These are phyloP conservation scores for Spiromastix sp. DNA, from an alignment of 2,329 filamentous ascomycete genomes.

Conservation along the genomic window DNA sequence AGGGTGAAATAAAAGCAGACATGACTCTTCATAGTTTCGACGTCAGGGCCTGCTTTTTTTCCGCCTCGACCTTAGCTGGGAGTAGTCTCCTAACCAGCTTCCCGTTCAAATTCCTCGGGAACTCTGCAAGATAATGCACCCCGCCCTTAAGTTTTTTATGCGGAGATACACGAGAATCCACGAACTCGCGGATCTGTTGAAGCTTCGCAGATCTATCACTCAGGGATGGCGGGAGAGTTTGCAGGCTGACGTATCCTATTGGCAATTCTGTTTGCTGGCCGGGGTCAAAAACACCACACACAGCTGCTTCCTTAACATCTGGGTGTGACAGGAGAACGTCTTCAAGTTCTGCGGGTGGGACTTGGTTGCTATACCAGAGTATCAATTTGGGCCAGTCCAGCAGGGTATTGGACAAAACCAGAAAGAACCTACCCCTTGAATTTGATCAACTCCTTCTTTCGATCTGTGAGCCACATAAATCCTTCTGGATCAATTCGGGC, in stretches of 20 bases:
- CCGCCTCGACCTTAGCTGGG: not conserved
- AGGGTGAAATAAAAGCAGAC: too few species aligned
- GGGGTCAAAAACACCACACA: slow-evolving; percentile 2
- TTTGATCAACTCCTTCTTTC: slow-evolving; percentile 3
- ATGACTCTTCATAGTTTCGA: too few species aligned
- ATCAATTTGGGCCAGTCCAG: not conserved
- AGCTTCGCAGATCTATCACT: not conserved
- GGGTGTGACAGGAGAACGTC: slow-evolving; percentile 3
- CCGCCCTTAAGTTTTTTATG: slow-evolving; percentile 4
- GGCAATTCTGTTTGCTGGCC: slow-evolving; percentile 1
- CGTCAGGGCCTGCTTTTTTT: not conserved
- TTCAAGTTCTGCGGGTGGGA: slow-evolving; percentile 4
- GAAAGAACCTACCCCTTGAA: not conserved
- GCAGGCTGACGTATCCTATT: slow-evolving; percentile 1
- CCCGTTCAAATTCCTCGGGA: slow-evolving; percentile 4
- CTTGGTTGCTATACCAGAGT: slow-evolving; percentile 1
- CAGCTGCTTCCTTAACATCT: slow-evolving; percentile 4
- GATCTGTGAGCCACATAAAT: slow-evolving; percentile 3
- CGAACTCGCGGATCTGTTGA: slow-evolving; percentile 2
- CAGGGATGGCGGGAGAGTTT: not conserved
- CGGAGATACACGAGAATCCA: slow-evolving; percentile 2
- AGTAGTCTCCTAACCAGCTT: slow-evolving; percentile 3
- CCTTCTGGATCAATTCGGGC: slow-evolving; percentile 1
- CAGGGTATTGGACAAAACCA: not conserved
- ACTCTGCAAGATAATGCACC: slow-evolving; percentile 3